Conservation (phyloP, 2,329 filamentous ascomycete genomes). For the Pyricularia sp. region DNA sequence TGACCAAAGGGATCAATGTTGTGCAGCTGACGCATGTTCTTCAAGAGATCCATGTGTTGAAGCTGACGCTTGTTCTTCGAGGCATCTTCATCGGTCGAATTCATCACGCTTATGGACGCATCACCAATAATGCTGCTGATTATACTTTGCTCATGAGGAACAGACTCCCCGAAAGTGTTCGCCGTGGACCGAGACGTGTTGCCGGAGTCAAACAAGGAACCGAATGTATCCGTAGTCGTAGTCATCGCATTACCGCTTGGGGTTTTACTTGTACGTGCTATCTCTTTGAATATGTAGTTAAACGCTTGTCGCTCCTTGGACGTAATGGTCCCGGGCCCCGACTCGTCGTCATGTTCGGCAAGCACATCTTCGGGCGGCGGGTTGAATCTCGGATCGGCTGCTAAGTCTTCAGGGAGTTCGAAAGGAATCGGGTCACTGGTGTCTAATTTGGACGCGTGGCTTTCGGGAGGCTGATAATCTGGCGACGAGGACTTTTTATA, state of each 20-base stretch:
- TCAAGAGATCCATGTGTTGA: too few species aligned
- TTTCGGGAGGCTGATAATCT: not conserved
- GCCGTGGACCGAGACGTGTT: not conserved
- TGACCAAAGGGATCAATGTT: not conserved
- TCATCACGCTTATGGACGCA: conserved; percentile 10
- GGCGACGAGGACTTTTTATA: not conserved
- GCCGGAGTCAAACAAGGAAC: not conserved
- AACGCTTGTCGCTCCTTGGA: conserved; percentile 39
- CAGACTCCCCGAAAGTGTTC: not conserved
- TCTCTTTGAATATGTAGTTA: conserved; percentile 48
- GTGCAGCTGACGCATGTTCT: conserved; percentile 5
- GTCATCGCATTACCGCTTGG: not conserved
- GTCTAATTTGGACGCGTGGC: conserved; percentile 5
- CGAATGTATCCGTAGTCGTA: conserved; percentile 2
- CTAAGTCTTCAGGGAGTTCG: conserved; percentile 29
- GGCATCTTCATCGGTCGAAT: not conserved
- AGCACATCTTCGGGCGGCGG: conserved; percentile 13
- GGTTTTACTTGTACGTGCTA: conserved; percentile 22
- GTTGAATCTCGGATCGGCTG: conserved; percentile 15
- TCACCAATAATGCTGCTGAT: conserved; percentile 14
- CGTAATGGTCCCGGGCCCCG: conserved; percentile 45
- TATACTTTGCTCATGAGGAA: not conserved
- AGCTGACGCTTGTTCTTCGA: conserved; percentile 4
- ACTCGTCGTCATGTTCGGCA: conserved; percentile 9
- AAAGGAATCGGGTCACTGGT: conserved; percentile 38